These are phyloP conservation scores for Rugosomyces carneus DNA, from an alignment of 1,284 basidiomycete species.

Conservation along the genomic window DNA sequence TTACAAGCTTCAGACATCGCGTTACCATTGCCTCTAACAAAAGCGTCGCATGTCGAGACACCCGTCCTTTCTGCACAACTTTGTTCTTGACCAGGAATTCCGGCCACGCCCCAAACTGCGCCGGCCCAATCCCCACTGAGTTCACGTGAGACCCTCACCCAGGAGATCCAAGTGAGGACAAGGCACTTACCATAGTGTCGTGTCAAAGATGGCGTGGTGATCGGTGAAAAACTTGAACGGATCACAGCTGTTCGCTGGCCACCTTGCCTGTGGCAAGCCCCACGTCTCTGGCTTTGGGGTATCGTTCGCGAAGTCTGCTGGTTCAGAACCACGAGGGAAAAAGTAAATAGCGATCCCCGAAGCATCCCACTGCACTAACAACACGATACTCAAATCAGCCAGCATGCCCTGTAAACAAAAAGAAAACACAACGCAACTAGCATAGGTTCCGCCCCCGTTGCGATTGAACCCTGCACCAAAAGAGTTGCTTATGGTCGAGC, in stretches of 20 bases:
- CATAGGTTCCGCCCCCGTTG: slow-evolving; percentile 76
- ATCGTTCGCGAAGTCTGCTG: slow-evolving; percentile 64
- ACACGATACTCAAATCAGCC: neutral
- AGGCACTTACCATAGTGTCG: slow-evolving; percentile 63
- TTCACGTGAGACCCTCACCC: slow-evolving; percentile 6
- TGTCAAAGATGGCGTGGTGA: slow-evolving; percentile 77
- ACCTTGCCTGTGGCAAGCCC: slow-evolving; percentile 71
- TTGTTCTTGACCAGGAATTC: slow-evolving; percentile 72
- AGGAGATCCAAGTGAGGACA: slow-evolving; percentile 9
- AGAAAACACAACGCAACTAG: slow-evolving; percentile 44
- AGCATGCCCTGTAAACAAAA: neutral
- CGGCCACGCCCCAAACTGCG: slow-evolving; percentile 63
- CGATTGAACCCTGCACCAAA: slow-evolving; percentile 67
- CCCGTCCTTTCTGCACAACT: slow-evolving; percentile 83
- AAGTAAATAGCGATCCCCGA: slow-evolving; percentile 76
- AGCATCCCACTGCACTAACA: slow-evolving; percentile 64
- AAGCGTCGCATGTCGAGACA: slow-evolving; percentile 70
- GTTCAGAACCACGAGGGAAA: slow-evolving; percentile 69
- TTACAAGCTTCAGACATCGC: slow-evolving; percentile 76
- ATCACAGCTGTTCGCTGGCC: slow-evolving; percentile 65
- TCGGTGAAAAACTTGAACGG: slow-evolving; percentile 71
- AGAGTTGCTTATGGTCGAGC: slow-evolving; percentile 42
- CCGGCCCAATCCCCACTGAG: slow-evolving; percentile 84
- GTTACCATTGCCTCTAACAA: slow-evolving; percentile 63
- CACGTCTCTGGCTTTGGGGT: slow-evolving; percentile 66